phyloP scores from a whole-genome alignment of 108 stramenopile genomes.

The Skeletonema tropicum region DNA sequence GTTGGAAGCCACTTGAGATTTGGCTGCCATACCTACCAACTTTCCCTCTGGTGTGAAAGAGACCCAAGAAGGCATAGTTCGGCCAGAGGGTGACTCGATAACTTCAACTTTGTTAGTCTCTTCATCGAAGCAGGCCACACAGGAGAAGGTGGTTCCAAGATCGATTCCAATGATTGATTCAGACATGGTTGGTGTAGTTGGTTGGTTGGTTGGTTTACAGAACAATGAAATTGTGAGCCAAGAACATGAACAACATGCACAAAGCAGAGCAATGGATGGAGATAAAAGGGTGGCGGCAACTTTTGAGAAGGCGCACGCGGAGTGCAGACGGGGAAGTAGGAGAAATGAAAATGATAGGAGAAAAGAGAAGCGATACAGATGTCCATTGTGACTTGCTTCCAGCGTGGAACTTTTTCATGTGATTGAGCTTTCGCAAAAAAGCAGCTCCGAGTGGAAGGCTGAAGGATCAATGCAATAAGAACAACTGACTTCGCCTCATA shows the following conservation, averaged over 20 bases:
- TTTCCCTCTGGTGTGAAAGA: conserved; percentile 69
- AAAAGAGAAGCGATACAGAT: neutral
- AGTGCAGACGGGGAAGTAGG: neutral
- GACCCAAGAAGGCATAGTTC: conserved; percentile 90
- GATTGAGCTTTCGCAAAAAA: neutral
- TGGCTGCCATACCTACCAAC: conserved; percentile 64
- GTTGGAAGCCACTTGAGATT: conserved; percentile 64
- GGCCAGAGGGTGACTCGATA: conserved; percentile 82
- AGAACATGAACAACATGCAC: neutral
- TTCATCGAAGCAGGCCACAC: conserved; percentile 51
- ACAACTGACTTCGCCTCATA: neutral
- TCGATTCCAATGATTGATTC: conserved; percentile 62
- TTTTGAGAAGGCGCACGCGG: neutral
- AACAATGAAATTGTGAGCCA: neutral
- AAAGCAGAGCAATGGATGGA: neutral
- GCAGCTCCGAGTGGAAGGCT: conserved; percentile 5
- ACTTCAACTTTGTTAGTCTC: conserved; percentile 61
- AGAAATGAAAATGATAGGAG: neutral
- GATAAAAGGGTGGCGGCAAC: neutral
- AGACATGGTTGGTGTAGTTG: conserved; percentile 29
- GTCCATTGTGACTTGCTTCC: neutral
- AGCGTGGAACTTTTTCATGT: neutral
- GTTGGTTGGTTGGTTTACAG: neutral
- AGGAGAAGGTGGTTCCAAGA: conserved; percentile 58
- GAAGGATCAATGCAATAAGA: neutral